Evolutionary conservation across 2,329 filamentous ascomycete genomes (phyloP).

Genomic region (Arthrobotrys sphaeroides): DNA sequence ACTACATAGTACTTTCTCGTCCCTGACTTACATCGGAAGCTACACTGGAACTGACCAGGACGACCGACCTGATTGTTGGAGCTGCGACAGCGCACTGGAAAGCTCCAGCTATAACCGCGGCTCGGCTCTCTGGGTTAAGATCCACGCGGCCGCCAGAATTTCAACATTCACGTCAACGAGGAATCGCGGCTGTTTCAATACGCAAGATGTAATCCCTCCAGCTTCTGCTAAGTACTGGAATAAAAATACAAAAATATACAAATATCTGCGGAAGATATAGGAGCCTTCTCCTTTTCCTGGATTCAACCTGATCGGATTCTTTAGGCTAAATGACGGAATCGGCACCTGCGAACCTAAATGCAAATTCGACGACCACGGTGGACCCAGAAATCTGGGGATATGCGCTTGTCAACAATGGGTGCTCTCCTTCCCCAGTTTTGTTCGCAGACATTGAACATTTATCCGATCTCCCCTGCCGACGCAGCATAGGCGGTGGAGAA

Average conservation of each 20-base stretch:
- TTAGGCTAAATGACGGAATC: conserved; percentile 40
- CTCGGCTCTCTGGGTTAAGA: not conserved
- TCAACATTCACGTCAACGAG: not conserved
- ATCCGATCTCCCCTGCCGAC: conserved; percentile 50
- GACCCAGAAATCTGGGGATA: conserved; percentile 49
- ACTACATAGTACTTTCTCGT: not conserved
- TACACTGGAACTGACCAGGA: not conserved
- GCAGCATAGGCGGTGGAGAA: conserved; percentile 28
- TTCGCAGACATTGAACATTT: conserved; percentile 36
- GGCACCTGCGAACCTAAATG: conserved; percentile 32
- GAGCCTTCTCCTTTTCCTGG: not conserved
- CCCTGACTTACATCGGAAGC: not conserved
- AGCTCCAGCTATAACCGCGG: no score
- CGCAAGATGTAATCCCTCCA: not conserved
- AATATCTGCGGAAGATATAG: not conserved
- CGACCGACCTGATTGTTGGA: no score
- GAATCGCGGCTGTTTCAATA: conserved; percentile 3
- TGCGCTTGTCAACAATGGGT: conserved; percentile 6
- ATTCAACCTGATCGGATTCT: not conserved
- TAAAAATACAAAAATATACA: no score
- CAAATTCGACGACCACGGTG: conserved; percentile 22
- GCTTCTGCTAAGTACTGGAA: no score
- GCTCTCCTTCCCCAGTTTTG: conserved; percentile 32
- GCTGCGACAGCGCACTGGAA: no score
- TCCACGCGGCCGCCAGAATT: not conserved